Conservation (phyloP, 345 rosid genomes). For the Rubroshorea leprosula region DNA sequence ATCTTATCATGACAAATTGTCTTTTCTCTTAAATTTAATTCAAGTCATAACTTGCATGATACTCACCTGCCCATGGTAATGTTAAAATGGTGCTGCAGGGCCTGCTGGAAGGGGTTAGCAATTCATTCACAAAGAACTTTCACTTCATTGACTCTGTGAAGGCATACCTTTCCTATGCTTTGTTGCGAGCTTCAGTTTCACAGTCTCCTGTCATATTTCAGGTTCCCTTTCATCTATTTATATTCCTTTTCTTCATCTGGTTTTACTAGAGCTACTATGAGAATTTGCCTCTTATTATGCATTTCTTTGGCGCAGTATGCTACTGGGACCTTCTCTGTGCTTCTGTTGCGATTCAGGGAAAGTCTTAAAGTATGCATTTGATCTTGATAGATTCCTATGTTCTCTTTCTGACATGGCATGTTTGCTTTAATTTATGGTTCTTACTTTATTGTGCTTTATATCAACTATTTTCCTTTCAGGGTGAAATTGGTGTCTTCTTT, state of each 20-base stretch:
- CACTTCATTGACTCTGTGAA: slow-evolving; percentile 97
- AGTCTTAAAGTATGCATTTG: slow-evolving; percentile 79
- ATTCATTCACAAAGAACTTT: slow-evolving; percentile 84
- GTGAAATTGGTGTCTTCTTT: slow-evolving; percentile 91
- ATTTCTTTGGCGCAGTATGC: slow-evolving; percentile 70
- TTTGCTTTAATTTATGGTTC: slow-evolving; percentile 3
- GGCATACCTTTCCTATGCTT: slow-evolving; percentile 94
- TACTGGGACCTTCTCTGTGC: slow-evolving; percentile 90
- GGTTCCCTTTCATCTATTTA: slow-evolving; percentile 34
- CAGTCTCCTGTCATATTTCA: slow-evolving; percentile 86
- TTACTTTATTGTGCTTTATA: slow-evolving; percentile 7
- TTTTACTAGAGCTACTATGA: slow-evolving; percentile 13
- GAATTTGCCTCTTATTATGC: slow-evolving; percentile 25
- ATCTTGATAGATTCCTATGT: slow-evolving; percentile 4
- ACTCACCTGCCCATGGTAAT: slow-evolving; percentile 3
- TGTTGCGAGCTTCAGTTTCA: slow-evolving; percentile 90
- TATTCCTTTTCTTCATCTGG: slow-evolving; percentile 14
- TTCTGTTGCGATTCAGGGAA: slow-evolving; percentile 82
- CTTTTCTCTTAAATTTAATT: background rate
- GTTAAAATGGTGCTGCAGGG: slow-evolving; percentile 52
- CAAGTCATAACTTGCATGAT: slow-evolving; percentile 1
- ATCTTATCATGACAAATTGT: background rate
- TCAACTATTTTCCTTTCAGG: slow-evolving; percentile 41
- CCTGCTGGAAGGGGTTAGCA: slow-evolving; percentile 88
- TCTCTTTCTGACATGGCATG: background rate